Conservation (phyloP, 768 basidiomycete species). For the Multifurca ochricompacta region DNA sequence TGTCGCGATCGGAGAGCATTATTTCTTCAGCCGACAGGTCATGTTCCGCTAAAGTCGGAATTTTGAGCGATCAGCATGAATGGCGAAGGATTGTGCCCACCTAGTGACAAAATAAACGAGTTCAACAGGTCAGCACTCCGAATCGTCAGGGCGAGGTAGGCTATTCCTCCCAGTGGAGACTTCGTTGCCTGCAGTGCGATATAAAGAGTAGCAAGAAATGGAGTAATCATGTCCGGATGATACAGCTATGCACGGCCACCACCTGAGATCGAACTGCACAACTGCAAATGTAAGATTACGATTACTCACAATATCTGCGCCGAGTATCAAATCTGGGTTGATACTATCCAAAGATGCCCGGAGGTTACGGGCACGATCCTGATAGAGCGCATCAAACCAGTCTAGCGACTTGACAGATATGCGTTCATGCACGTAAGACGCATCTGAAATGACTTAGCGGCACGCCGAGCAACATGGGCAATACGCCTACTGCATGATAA, state of each 20-base stretch:
- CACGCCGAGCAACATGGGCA: neutral
- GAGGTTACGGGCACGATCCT: constrained; percentile 15
- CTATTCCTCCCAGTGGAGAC: neutral
- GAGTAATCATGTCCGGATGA: constrained; percentile 13
- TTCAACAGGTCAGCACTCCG: constrained; percentile 12
- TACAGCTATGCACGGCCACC: constrained; percentile 5
- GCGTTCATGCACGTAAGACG: constrained; percentile 41
- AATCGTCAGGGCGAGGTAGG: constrained; percentile 20
- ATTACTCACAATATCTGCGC: constrained; percentile 55
- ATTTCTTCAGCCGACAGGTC: constrained; percentile 10
- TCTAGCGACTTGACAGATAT: constrained; percentile 46
- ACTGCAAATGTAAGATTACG: constrained; percentile 12
- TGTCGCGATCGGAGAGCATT: neutral
- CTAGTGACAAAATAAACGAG: constrained; percentile 6
- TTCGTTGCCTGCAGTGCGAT: constrained; percentile 9
- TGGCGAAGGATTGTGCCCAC: constrained; percentile 1
- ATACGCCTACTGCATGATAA: constrained; percentile 57
- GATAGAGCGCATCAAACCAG: constrained; percentile 55
- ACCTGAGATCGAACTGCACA: neutral
- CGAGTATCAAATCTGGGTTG: constrained; percentile 52
- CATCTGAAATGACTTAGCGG: constrained; percentile 34
- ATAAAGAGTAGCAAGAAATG: constrained; percentile 17
- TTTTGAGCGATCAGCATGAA: neutral
- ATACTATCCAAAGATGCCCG: constrained; percentile 35
- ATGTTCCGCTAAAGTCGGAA: constrained; percentile 2